phyloP scores from a whole-genome alignment of 2,329 filamentous ascomycete species.

The Arthrobotrys iridis region DNA sequence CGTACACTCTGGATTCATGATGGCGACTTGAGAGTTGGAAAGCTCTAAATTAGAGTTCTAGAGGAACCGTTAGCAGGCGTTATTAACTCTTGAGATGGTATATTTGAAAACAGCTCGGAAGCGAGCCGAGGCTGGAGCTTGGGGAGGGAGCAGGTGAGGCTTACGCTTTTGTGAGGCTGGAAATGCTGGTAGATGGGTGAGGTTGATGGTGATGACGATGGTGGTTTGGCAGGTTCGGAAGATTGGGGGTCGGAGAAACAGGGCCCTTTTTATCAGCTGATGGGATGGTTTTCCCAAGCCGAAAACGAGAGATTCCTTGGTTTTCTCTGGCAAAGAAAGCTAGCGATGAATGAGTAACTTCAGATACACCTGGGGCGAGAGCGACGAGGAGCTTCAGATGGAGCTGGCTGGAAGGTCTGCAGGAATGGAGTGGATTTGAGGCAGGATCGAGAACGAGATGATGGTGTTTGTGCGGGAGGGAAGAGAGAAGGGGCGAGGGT shows the following conservation, averaged over 20 bases:
- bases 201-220: conserved; percentile 25
- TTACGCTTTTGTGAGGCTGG: not conserved
- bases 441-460: not conserved
- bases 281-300: conserved; percentile 27
- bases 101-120: conserved; percentile 41
- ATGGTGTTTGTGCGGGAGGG: not conserved
- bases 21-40: conserved; percentile 43
- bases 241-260: conserved; percentile 34
- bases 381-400: not conserved
- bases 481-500: not conserved
- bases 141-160: not conserved
- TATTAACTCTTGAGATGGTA: conserved; percentile 46
- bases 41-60: conserved; percentile 54
- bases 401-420: not conserved
- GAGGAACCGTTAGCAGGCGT: conserved; percentile 42
- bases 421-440: not conserved
- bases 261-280: conserved; percentile 42
- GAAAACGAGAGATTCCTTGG: conserved; percentile 28
- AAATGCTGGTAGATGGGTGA: conserved; percentile 5
- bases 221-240: conserved; percentile 36
- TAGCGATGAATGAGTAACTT: conserved; percentile 7
- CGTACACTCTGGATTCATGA: conserved; percentile 55
- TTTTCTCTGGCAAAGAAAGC: conserved; percentile 1
- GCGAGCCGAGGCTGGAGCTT: not conserved
- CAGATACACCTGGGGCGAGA: not conserved